Base-by-base conservation (phyloP, 2,329 filamentous ascomycete species). In the Penicillium freii region DNA sequence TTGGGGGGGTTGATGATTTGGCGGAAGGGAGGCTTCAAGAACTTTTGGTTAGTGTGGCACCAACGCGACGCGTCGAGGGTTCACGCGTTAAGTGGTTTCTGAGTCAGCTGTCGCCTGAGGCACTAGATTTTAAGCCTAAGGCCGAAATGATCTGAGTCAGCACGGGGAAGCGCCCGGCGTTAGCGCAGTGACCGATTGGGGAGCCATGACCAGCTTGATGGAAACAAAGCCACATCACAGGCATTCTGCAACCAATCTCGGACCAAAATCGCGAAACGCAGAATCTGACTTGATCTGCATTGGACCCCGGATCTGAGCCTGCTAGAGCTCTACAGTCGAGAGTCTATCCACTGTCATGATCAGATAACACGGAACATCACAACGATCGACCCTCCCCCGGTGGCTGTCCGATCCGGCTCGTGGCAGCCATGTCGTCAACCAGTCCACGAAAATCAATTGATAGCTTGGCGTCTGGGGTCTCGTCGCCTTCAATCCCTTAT, bases 371-470 rank as follows among this genome's bases (percentile, higher is more conserved):
- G 60, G 60, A 61, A 60, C 62, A 62, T 62, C 62, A 61, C 63
- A 61, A 57, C 61, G 60, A 64, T 63, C 60, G 62, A 67, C 61
- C 55, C 48, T 56, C 42, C 54, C 59, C 66, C 64, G 67, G 70
- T 71, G 69, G 71, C 64, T 63, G 68, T 68, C 61, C 66, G 66
- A 69, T 66, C 64, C 66, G 66, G 67, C 66, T 66, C 66, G 68
- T 71, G 69, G 66, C 72, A 70, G 72, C 49, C 75, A 89, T 88
- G 86, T 84, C 81, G 71, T 80, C 83, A 64, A 82, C 82, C 52
- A 81, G 77, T 64, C 83, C 83, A 64, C 83, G 84, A 68, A 87
- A 85, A 76, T 88, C 86, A 62, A 80, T 85, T 68, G 86, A 89
- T 74, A 87, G 84, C 69, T 74, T 88, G 65, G 79, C 83, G 15